Evolutionary conservation across 2,329 filamentous ascomycete species (phyloP), one percentile per base, ranked within the genome.

Genomic region (Sclerotinia minor): DNA sequence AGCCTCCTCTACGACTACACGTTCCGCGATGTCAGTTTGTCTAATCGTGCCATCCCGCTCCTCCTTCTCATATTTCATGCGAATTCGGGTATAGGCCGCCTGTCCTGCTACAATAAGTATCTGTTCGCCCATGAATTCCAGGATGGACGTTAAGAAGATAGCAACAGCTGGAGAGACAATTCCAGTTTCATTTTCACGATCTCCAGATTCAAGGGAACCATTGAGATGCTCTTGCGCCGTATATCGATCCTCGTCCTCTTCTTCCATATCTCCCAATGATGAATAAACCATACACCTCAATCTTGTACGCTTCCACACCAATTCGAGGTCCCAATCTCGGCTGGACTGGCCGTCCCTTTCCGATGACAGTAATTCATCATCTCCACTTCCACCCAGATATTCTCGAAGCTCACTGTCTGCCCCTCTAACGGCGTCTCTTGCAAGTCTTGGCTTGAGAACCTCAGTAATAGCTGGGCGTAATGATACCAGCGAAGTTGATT

Each of bases 221-320:
- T 82, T 80, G 15, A 94, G 83, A 52, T 91, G 86, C 68, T 95
- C 92, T 74, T 92, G 88, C 71, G 93, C 88, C 77, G 96, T 91
- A 75, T 92, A 92, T 63, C 89, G 87, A 76, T 97, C 94, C 78
- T 98, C 95, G 72, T 99, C 95, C 73, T 98, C 94, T 80, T 99
- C 95, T 78, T 99, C 96, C 85, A 99, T 89, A 76, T 99, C 94
- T 55, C 95, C 95, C 8, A 99, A 83, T 11, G 95, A 94, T 11
- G 94, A 98, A 78, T 98, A 98, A 29, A 99, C 94, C 95, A 99
- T 99, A 78, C 95, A 97, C 69, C 95, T 88, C 74, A 99, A 81
- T 66, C 95, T 88, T 0, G 94, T 95, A 72, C 95, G 87, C 81
- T 96, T 97, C 94, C 95, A 99, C 24, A 94, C 89, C 67, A 94